A percentile compares a stretch with the other conserved stretches of the same genome.
These are phyloP conservation scores for Phytophthora litchii DNA, from an alignment of 352 stramenopile genomes.

Conservation along the genomic window DNA sequence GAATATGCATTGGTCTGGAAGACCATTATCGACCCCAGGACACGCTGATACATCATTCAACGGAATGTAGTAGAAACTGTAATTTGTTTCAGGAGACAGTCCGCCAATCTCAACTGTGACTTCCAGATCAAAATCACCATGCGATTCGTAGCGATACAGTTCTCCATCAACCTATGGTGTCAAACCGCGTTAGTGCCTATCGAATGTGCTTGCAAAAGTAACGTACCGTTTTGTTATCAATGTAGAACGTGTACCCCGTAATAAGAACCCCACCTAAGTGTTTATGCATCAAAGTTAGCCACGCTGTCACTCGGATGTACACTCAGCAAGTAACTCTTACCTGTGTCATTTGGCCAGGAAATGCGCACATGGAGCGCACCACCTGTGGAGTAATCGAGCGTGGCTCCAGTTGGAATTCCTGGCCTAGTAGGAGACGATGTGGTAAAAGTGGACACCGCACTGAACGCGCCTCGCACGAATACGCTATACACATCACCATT, in stretches of 20 bases:
- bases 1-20: constrained; percentile 21
- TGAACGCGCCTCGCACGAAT: constrained; percentile 33
- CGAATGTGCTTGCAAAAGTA: neutral
- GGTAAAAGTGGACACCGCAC: constrained; percentile 38
- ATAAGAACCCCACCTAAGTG: constrained; percentile 38
- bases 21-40: constrained; percentile 1
- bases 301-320: neutral
- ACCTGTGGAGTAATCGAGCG: constrained; percentile 40
- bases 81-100: constrained; percentile 40
- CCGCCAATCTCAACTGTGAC: constrained; percentile 56
- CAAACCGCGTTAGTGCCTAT: neutral
- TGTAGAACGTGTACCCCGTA: constrained; percentile 42
- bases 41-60: constrained; percentile 62
- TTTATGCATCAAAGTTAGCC: neutral
- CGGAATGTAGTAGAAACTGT: constrained; percentile 48
- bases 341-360: constrained; percentile 61
- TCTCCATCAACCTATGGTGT: constrained; percentile 30
- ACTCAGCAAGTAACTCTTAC: constrained; percentile 18
- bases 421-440: constrained; percentile 41
- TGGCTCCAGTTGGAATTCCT: constrained; percentile 25
- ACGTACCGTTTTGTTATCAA: constrained; percentile 39
- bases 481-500: constrained; percentile 18
- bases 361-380: constrained; percentile 49
- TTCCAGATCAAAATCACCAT: constrained; percentile 35
- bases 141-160: constrained; percentile 31